These are phyloP conservation scores for Tulasnella sp. DNA, from an alignment of 768 basidiomycete genomes.

Conservation along the genomic window DNA sequence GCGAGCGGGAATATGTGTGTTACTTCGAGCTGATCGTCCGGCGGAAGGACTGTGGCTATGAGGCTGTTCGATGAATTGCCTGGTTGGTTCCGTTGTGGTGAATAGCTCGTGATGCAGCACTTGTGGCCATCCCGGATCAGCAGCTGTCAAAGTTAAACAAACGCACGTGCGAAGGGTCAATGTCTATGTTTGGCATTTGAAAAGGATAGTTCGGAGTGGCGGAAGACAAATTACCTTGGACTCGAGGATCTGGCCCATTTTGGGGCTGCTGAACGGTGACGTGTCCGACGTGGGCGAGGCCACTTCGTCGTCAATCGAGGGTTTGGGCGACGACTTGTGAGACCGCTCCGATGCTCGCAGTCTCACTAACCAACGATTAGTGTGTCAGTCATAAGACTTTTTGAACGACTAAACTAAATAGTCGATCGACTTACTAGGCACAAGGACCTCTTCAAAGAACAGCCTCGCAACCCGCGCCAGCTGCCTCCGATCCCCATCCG, in stretches of 20 bases:
- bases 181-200: background rate
- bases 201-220: background rate
- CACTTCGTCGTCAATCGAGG: background rate
- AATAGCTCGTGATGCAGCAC: background rate
- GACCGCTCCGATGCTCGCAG: background rate
- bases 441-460: conserved; percentile 10
- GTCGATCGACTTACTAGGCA: background rate
- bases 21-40: conserved; percentile 6
- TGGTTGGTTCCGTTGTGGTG: background rate
- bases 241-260: background rate
- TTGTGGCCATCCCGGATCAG: conserved; percentile 12
- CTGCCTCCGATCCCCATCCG: background rate
- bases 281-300: conserved; percentile 1
- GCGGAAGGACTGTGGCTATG: background rate
- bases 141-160: background rate
- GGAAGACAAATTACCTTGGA: background rate
- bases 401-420: background rate
- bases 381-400: background rate
- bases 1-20: background rate
- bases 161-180: conserved; percentile 7
- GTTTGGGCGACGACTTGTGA: background rate
- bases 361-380: background rate
- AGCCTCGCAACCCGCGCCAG: background rate
- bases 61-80: background rate
- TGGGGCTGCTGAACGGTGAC: conserved; percentile 8